Conservation (phyloP, 495 filamentous ascomycete species). For the Trichoderma asperelloides region DNA sequence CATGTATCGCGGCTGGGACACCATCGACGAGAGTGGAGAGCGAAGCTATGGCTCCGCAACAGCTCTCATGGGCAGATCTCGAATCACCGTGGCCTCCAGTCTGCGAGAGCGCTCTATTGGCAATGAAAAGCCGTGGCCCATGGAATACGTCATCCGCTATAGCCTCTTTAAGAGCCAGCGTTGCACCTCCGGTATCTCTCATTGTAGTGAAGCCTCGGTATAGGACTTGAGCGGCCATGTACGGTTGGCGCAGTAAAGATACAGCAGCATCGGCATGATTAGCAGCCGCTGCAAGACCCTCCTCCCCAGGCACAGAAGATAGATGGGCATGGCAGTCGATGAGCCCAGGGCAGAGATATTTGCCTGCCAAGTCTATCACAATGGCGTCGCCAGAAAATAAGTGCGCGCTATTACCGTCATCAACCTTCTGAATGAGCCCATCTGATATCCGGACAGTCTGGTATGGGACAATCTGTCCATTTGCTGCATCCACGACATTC, state of each 20-base stretch:
- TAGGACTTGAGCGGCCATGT: constrained; percentile 39
- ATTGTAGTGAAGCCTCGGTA: constrained; percentile 44
- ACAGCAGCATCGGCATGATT: constrained; percentile 11
- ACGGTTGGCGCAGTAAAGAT: constrained; percentile 33
- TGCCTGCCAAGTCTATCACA: constrained; percentile 32
- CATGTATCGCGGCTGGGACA: constrained; percentile 39
- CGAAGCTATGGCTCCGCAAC: constrained; percentile 27
- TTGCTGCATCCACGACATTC: constrained; percentile 24
- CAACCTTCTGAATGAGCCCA: constrained; percentile 13
- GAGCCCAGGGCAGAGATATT: constrained; percentile 45
- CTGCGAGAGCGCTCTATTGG: constrained; percentile 33
- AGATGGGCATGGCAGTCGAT: constrained; percentile 55
- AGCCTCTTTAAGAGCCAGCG: constrained; percentile 40
- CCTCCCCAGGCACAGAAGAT: constrained; percentile 33
- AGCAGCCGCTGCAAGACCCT: constrained; percentile 15
- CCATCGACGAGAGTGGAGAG: constrained; percentile 41
- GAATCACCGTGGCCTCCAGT: constrained; percentile 49
- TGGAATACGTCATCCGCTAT: constrained; percentile 41
- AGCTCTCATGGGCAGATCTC: constrained; percentile 29
- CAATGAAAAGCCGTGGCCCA: constrained; percentile 34
- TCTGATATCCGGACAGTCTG: constrained; percentile 17
- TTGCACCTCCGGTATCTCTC: constrained; percentile 45
- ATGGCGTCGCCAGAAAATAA: constrained; percentile 7
- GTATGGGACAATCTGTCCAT: constrained; percentile 20
- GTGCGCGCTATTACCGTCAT: constrained; percentile 10